phyloP scores from a whole-genome alignment of 1,284 basidiomycete species.

The Pascua sp. region DNA sequence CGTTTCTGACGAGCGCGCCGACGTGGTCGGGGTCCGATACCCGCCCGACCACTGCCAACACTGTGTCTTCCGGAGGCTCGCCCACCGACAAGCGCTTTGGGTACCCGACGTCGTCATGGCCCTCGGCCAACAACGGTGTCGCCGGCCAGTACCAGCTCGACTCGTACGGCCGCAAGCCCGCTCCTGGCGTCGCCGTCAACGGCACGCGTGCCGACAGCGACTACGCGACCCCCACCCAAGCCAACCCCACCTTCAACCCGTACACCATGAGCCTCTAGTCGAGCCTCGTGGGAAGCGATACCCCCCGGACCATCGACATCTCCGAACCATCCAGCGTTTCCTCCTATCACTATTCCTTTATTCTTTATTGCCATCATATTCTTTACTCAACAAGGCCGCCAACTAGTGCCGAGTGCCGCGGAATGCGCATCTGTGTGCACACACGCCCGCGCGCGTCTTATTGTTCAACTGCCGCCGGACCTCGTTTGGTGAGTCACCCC shows the following conservation, averaged over 20 bases:
- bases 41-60: conserved; percentile 21
- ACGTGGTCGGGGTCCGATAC: conserved; percentile 15
- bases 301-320: too few relatives aligned
- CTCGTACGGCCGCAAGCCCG: conserved; percentile 1
- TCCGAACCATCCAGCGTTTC: too few relatives aligned
- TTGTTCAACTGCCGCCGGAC: too few relatives aligned
- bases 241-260: background rate
- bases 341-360: too few relatives aligned
- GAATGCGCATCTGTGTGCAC: too few relatives aligned
- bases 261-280: conserved; percentile 11
- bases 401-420: too few relatives aligned
- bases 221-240: background rate
- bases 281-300: background rate
- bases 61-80: conserved; percentile 14
- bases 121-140: too few relatives aligned
- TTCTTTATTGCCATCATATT: too few relatives aligned
- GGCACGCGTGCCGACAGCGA: background rate
- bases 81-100: conserved; percentile 14
- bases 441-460: too few relatives aligned
- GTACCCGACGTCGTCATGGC: conserved; percentile 5
- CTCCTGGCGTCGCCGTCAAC: background rate
- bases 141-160: background rate
- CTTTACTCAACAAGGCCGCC: too few relatives aligned
- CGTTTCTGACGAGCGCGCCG: conserved; percentile 14
- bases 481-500: background rate